phyloP scores from a whole-genome alignment of 495 filamentous ascomycete species.

The Neurospora sp. region DNA sequence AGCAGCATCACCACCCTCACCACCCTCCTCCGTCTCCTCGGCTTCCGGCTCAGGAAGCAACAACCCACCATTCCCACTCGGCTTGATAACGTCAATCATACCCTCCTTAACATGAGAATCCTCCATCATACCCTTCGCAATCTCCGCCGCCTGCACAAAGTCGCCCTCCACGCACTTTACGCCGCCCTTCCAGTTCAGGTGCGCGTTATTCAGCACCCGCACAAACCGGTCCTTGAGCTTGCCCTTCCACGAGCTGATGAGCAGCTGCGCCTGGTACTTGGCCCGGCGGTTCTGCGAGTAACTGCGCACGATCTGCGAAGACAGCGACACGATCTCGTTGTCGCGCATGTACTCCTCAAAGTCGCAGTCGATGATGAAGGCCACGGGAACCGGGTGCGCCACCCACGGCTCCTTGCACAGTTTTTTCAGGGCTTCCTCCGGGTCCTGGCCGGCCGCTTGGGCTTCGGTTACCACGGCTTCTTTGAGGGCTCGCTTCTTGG shows the following conservation, averaged over 20 bases:
- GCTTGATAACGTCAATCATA: constrained; percentile 44
- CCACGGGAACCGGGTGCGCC: constrained; percentile 52
- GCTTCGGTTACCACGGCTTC: constrained; percentile 32
- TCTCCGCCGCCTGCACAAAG: constrained; percentile 52
- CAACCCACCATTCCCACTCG: constrained; percentile 22
- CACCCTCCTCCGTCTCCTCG: constrained; percentile 6
- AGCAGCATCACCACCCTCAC: background rate
- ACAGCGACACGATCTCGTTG: constrained; percentile 72
- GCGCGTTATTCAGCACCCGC: constrained; percentile 52
- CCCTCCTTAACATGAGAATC: constrained; percentile 35
- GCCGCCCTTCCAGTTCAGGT: constrained; percentile 65
- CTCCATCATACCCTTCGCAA: constrained; percentile 52
- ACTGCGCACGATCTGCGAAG: constrained; percentile 68
- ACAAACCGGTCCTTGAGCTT: constrained; percentile 71
- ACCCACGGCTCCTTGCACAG: constrained; percentile 17
- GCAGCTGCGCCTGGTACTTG: constrained; percentile 54
- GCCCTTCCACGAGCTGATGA: constrained; percentile 66
- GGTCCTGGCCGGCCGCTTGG: constrained; percentile 30
- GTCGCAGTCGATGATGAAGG: constrained; percentile 80
- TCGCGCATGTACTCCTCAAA: constrained; percentile 85
- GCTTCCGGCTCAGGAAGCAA: constrained; percentile 12
- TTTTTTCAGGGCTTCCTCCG: constrained; percentile 4
- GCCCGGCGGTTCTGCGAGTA: constrained; percentile 79
- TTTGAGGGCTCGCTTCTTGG: constrained; percentile 38
- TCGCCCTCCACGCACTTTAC: constrained; percentile 60